Conservation (phyloP, 495 filamentous ascomycete genomes). For the Tuber borchii region DNA sequence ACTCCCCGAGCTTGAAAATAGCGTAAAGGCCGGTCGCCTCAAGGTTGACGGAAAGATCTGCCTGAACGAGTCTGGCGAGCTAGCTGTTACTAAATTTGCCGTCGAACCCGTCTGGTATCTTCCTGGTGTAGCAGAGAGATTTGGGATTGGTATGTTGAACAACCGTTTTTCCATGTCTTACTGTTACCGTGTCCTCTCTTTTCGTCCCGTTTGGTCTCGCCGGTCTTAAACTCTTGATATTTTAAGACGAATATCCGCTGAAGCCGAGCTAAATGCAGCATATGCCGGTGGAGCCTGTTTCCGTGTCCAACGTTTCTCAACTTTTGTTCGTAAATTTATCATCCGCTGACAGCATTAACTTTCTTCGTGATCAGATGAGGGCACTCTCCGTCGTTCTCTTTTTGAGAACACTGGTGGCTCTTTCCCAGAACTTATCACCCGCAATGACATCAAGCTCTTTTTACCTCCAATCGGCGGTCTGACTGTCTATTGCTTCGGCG, state of each 20-base stretch:
- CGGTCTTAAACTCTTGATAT: neutral
- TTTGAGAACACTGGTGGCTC: constrained; percentile 89
- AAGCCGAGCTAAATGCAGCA: neutral
- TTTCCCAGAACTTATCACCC: constrained; percentile 51
- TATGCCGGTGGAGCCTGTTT: constrained; percentile 6
- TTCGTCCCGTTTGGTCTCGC: constrained; percentile 6
- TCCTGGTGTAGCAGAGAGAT: constrained; percentile 87
- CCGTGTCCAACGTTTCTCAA: constrained; percentile 6
- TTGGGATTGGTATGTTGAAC: constrained; percentile 64
- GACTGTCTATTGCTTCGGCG: constrained; percentile 96
- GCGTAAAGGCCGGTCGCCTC: constrained; percentile 70
- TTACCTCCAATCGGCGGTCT: constrained; percentile 91
- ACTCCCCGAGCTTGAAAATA: constrained; percentile 84
- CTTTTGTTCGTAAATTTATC: constrained; percentile 1
- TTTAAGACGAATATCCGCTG: neutral
- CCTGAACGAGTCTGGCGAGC: constrained; percentile 71
- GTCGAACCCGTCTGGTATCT: constrained; percentile 96
- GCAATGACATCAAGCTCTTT: constrained; percentile 90
- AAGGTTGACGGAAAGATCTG: constrained; percentile 78
- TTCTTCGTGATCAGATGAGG: constrained; percentile 58
- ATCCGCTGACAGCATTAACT: constrained; percentile 9
- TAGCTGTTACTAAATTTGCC: constrained; percentile 93
- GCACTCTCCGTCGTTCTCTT: constrained; percentile 70
- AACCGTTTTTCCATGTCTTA: constrained; percentile 6
- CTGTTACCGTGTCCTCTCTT: neutral